Evolutionary conservation across 225 moss, liverwort and hornwort species (phyloP).

Genomic region (Bryoerythrophyllum caledonicum): DNA sequence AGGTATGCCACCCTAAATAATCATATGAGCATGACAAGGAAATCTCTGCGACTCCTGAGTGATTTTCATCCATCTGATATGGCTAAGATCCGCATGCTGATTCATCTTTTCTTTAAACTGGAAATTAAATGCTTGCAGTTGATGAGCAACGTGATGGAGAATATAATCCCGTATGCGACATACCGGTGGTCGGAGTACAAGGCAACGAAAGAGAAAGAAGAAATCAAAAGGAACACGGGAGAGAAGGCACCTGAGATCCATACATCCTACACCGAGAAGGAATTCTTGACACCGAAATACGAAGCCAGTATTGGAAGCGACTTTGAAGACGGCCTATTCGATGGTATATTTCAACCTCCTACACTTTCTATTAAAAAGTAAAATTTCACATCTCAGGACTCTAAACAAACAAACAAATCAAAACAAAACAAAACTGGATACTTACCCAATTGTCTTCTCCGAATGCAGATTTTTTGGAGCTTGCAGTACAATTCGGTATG

Average conservation of each 20-base stretch:
- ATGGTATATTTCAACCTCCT: slow-evolving; percentile 66
- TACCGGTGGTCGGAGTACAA: slow-evolving; percentile 85
- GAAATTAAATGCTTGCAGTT: slow-evolving; percentile 50
- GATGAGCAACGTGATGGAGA: slow-evolving; percentile 86
- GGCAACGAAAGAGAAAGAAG: slow-evolving; percentile 65
- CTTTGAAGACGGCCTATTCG: slow-evolving; percentile 90
- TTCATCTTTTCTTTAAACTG: too few species aligned
- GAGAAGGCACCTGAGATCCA: slow-evolving; percentile 59
- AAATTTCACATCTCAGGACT: too few species aligned
- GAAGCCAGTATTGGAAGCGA: slow-evolving; percentile 73
- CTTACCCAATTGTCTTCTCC: too few species aligned
- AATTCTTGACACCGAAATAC: slow-evolving; percentile 73
- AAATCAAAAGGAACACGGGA: slow-evolving; percentile 66
- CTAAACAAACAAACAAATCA: too few species aligned
- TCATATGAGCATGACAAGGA: too few species aligned
- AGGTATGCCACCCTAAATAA: too few species aligned
- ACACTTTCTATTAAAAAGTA: too few species aligned
- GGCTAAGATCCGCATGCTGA: not conserved
- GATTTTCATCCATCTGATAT: too few species aligned
- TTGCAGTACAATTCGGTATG: slow-evolving; percentile 96
- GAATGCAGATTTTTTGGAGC: slow-evolving; percentile 97
- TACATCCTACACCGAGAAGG: slow-evolving; percentile 48
- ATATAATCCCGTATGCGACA: slow-evolving; percentile 78
- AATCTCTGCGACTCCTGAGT: too few species aligned
- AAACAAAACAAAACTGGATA: too few species aligned